Conservation (phyloP, 352 stramenopile genomes). For the Halophytophthora polymorphica region DNA sequence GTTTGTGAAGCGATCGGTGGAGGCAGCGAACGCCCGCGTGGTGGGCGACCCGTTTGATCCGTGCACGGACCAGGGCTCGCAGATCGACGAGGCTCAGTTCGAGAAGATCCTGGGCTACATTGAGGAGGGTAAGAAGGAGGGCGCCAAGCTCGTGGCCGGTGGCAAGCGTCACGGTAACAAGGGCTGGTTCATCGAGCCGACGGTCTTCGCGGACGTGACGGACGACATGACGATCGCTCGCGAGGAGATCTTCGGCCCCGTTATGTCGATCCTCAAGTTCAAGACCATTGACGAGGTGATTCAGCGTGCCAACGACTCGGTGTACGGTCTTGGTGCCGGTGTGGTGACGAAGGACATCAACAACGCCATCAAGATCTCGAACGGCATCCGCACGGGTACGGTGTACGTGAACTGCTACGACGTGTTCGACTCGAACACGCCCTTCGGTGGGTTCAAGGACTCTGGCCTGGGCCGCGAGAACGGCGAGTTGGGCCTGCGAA, state of each 20-base stretch:
- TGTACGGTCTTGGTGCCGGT: constrained; percentile 85
- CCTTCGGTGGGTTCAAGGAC: constrained; percentile 79
- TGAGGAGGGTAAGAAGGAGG: constrained; percentile 73
- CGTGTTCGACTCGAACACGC: constrained; percentile 72
- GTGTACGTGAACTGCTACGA: constrained; percentile 95
- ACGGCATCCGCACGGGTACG: constrained; percentile 87
- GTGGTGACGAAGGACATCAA: constrained; percentile 89
- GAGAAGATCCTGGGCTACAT: constrained; percentile 86
- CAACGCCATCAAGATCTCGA: constrained; percentile 84
- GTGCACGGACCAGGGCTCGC: constrained; percentile 41
- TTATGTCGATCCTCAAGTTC: constrained; percentile 89
- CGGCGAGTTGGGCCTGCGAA: constrained; percentile 50
- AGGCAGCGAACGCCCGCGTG: constrained; percentile 43
- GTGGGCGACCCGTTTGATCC: constrained; percentile 52
- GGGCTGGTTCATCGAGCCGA: constrained; percentile 91
- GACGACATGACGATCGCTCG: constrained; percentile 88
- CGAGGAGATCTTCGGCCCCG: constrained; percentile 93
- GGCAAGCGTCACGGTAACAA: constrained; percentile 65
- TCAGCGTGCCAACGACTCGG: constrained; percentile 76
- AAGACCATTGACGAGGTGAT: constrained; percentile 89
- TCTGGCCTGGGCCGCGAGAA: constrained; percentile 69
- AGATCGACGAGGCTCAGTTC: constrained; percentile 72
- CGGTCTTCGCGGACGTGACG: constrained; percentile 82
- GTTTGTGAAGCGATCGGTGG: constrained; percentile 67
- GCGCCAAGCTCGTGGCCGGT: constrained; percentile 77